phyloP scores from a whole-genome alignment of 2,329 filamentous ascomycete species.

The Colletotrichum graminicola region DNA sequence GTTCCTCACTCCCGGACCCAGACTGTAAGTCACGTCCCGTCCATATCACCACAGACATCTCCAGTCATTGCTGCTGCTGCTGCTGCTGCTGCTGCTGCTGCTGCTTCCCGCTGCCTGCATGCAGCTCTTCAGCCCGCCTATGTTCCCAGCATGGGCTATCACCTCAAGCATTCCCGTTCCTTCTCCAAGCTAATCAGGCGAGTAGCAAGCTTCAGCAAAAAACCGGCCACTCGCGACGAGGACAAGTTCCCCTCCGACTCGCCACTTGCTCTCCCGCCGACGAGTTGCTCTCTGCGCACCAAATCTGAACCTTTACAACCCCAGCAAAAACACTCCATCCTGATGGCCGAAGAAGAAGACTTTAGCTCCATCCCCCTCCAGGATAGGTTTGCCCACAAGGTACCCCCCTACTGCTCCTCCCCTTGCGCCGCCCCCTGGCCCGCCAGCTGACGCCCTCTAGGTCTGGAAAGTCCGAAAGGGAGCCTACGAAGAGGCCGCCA shows the following conservation, averaged over 20 bases:
- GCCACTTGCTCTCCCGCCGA: neutral
- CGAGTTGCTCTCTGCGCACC: conserved; percentile 1
- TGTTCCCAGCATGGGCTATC: conserved; percentile 23
- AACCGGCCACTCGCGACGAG: conserved; percentile 25
- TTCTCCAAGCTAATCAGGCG: conserved; percentile 37
- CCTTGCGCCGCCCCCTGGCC: neutral
- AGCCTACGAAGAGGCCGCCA: conserved; percentile 92
- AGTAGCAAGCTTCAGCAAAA: conserved; percentile 36
- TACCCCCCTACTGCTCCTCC: conserved; percentile 48
- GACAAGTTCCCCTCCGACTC: conserved; percentile 14
- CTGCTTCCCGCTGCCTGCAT: conserved; percentile 9
- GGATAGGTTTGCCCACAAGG: conserved; percentile 88
- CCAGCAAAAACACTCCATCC: conserved; percentile 14
- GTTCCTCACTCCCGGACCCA: neutral
- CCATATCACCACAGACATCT: conserved; percentile 18
- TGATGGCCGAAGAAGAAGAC: conserved; percentile 90
- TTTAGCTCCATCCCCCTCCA: conserved; percentile 82
- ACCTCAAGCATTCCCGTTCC: conserved; percentile 37
- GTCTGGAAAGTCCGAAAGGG: conserved; percentile 97
- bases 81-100: neutral
- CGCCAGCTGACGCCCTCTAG: conserved; percentile 54
- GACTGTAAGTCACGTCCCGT: conserved; percentile 29
- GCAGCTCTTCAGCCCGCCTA: conserved; percentile 3
- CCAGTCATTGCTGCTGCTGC: conserved; percentile 17
- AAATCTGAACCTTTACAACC: neutral